Conservation (phyloP, 176 grass and related monocot species). For the Ensete glaucum region DNA sequence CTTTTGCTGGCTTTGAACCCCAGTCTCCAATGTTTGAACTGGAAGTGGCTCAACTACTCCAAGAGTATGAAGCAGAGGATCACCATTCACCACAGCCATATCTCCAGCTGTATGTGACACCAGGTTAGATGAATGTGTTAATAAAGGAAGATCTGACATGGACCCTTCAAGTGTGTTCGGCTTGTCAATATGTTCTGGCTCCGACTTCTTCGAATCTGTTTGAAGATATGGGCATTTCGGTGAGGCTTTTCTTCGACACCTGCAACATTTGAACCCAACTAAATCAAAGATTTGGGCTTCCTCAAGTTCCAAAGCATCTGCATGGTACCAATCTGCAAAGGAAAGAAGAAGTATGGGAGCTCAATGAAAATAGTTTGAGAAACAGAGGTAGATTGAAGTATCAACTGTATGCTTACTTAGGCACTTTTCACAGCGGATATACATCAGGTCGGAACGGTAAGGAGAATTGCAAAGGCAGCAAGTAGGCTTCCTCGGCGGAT, state of each 20-base stretch:
- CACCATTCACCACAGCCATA: constrained; percentile 26
- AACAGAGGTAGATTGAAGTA: constrained; percentile 18
- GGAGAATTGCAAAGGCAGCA: constrained; percentile 70
- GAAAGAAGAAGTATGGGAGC: constrained; percentile 3
- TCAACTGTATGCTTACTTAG: constrained; percentile 39
- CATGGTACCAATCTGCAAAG: constrained; percentile 90
- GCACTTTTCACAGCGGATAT: constrained; percentile 83
- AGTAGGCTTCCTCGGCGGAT: constrained; percentile 31
- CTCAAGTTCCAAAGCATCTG: constrained; percentile 71
- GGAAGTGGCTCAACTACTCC: constrained; percentile 38
- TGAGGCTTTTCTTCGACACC: constrained; percentile 75
- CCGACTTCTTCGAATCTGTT: constrained; percentile 35
- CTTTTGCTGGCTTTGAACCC: constrained; percentile 48
- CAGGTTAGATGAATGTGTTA: neutral
- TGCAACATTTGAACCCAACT: constrained; percentile 67
- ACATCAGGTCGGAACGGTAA: constrained; percentile 56
- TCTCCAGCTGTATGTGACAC: constrained; percentile 2
- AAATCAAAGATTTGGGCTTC: constrained; percentile 59
- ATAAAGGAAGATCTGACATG: neutral
- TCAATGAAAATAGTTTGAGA: constrained; percentile 15
- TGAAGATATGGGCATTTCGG: constrained; percentile 67
- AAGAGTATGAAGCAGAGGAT: constrained; percentile 47
- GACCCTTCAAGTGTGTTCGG: constrained; percentile 1
- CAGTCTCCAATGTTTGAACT: constrained; percentile 25
- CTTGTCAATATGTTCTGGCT: constrained; percentile 16